Evolutionary conservation across 2,329 filamentous ascomycete species (phyloP).

Genomic region (Cercospora beticola): DNA sequence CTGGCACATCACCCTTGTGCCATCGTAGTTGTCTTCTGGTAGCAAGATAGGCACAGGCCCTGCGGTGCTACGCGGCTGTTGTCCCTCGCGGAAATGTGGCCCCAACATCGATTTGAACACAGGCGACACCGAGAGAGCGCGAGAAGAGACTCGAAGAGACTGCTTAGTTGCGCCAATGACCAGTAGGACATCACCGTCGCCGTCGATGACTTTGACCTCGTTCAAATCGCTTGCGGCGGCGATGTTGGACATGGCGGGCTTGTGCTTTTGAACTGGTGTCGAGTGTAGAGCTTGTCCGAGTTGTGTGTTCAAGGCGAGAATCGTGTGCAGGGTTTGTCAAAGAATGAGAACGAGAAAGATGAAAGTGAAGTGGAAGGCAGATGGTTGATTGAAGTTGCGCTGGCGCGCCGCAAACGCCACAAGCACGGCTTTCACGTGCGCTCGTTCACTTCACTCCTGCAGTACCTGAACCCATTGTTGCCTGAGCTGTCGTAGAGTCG

Average conservation of each 20-base stretch:
- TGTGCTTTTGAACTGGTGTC: not conserved
- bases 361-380: not conserved
- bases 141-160: not conserved
- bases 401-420: not conserved
- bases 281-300: not conserved
- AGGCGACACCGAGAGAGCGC: not conserved
- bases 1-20: too few relatives aligned
- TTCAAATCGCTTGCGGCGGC: not conserved
- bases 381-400: not conserved
- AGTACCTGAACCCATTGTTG: too few relatives aligned
- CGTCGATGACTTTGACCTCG: not conserved
- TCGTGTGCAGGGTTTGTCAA: not conserved
- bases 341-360: not conserved
- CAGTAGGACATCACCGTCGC: conserved; percentile 10
- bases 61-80: not conserved
- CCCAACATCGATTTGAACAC: conserved; percentile 10
- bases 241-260: not conserved
- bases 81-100: conserved; percentile 15
- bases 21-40: too few relatives aligned
- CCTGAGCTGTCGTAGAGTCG: too few relatives aligned
- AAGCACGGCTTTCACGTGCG: not conserved
- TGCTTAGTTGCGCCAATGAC: not conserved
- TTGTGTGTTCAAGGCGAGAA: not conserved
- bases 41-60: not conserved
- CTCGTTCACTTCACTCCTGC: not conserved